These are phyloP conservation scores for Stenocarpella maydis DNA, from an alignment of 2,329 filamentous ascomycete species.

Conservation along the genomic window DNA sequence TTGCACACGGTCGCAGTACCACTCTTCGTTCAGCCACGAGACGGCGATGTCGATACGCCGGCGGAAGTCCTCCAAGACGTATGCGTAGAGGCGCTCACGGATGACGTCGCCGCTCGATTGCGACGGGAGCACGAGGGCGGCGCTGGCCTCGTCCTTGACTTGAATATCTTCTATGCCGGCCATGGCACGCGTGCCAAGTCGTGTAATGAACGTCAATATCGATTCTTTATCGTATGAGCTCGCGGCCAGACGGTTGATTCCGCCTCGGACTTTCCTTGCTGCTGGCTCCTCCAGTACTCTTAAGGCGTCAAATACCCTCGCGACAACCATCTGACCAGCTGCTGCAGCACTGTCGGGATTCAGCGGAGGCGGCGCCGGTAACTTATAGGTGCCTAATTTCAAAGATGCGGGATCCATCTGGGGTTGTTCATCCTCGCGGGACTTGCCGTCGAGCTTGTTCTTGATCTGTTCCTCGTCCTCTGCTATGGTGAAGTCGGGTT, in stretches of 20 bases:
- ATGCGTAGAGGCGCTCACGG: conserved; percentile 81
- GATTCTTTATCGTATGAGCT: conserved; percentile 86
- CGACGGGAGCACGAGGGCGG: conserved; percentile 47
- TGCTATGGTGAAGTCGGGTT: conserved; percentile 82
- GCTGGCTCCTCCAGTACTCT: conserved; percentile 73
- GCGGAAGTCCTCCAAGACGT: conserved; percentile 91
- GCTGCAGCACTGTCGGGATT: conserved; percentile 75
- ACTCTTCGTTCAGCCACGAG: conserved; percentile 95
- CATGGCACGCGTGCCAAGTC: conserved; percentile 82
- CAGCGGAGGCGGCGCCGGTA: conserved; percentile 79
- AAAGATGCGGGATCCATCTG: conserved; percentile 61
- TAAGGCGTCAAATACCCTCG: conserved; percentile 81
- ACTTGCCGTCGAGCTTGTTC: conserved; percentile 77
- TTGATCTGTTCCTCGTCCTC: conserved; percentile 81
- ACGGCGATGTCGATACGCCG: conserved; percentile 89
- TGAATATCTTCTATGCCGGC: conserved; percentile 70
- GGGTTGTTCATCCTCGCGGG: conserved; percentile 59
- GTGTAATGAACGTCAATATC: conserved; percentile 88
- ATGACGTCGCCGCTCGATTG: conserved; percentile 69
- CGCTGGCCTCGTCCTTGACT: conserved; percentile 66
- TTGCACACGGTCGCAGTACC: conserved; percentile 83
- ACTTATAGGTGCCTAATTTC: conserved; percentile 78
- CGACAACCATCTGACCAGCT: conserved; percentile 77
- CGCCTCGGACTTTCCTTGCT: conserved; percentile 69
- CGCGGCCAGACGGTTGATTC: conserved; percentile 85